Percentiles rank a stretch among this genome's conserved stretches.
Evolutionary conservation across 176 grass and related monocot genomes (phyloP).

Genomic region (Zoysia pacifica): DNA sequence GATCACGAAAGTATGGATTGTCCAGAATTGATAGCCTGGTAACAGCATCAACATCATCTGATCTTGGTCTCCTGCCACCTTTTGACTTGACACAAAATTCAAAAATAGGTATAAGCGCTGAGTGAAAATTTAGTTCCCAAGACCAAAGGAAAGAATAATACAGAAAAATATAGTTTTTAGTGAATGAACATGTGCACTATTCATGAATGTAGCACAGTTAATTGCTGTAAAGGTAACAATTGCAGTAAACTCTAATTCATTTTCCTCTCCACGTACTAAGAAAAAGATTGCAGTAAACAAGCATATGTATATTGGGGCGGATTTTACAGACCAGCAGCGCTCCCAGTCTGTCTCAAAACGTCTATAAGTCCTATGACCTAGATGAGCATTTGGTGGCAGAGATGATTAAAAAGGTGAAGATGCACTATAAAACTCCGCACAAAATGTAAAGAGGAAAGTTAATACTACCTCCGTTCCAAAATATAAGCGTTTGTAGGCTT

Average conservation of each 20-base stretch:
- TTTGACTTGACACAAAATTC: conserved; percentile 70
- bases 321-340: not conserved
- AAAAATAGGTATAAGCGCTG: conserved; percentile 36
- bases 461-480: not conserved
- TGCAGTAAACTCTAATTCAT: not conserved
- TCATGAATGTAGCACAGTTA: not conserved
- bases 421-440: conserved; percentile 1
- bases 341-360: not conserved
- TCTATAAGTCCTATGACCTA: not conserved
- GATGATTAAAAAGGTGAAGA: conserved; percentile 5
- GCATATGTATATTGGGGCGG: no score
- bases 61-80: conserved; percentile 72
- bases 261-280: conserved; percentile 3
- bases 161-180: not conserved
- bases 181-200: conserved; percentile 13
- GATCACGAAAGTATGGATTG: conserved; percentile 67
- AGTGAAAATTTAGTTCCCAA: conserved; percentile 16
- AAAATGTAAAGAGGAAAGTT: conserved; percentile 8
- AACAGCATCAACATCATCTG: conserved; percentile 89
- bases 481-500: no score
- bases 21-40: conserved; percentile 73
- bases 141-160: conserved; percentile 15
- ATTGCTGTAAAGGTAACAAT: conserved; percentile 11
- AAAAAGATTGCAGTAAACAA: not conserved
- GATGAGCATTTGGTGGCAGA: not conserved